These are phyloP conservation scores for Haplosporangium gracile DNA, from an alignment of 192 early-diverging fungal genomes.

Conservation along the genomic window DNA sequence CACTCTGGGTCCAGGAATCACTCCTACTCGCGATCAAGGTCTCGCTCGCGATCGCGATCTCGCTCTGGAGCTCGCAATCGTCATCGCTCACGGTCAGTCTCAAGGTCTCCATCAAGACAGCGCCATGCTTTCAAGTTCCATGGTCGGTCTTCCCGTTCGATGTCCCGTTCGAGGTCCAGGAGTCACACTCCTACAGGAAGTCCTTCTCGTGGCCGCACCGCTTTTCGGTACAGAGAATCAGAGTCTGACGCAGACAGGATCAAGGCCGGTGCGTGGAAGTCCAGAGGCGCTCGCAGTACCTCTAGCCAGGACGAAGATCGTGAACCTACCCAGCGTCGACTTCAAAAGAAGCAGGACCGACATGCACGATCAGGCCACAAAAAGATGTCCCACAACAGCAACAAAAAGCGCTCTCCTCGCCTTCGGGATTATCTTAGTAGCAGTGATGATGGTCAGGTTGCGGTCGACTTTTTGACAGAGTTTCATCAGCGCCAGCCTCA, in stretches of 20 bases:
- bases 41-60: conserved; percentile 29
- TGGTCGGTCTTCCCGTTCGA: conserved; percentile 17
- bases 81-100: conserved; percentile 27
- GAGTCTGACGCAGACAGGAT: conserved; percentile 20
- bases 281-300: conserved; percentile 22
- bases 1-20: conserved; percentile 32
- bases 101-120: conserved; percentile 12
- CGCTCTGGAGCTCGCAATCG: conserved; percentile 23
- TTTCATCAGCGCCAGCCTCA: conserved; percentile 58
- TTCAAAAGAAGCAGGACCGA: conserved; percentile 24
- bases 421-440: conserved; percentile 66
- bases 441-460: conserved; percentile 56
- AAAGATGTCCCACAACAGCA: conserved; percentile 15
- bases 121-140: conserved; percentile 12
- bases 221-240: conserved; percentile 22
- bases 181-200: conserved; percentile 24
- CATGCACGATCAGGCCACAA: conserved; percentile 7
- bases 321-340: conserved; percentile 15
- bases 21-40: conserved; percentile 28
- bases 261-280: conserved; percentile 14
- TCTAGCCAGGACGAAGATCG: conserved; percentile 51
- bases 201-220: conserved; percentile 27
- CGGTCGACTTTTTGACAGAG: conserved; percentile 63
- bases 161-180: conserved; percentile 21
- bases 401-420: conserved; percentile 51